Evolutionary conservation across 2,329 filamentous ascomycete species (phyloP), one percentile per base, ranked within the genome.

Genomic region (Cladosporium oxysporum): DNA sequence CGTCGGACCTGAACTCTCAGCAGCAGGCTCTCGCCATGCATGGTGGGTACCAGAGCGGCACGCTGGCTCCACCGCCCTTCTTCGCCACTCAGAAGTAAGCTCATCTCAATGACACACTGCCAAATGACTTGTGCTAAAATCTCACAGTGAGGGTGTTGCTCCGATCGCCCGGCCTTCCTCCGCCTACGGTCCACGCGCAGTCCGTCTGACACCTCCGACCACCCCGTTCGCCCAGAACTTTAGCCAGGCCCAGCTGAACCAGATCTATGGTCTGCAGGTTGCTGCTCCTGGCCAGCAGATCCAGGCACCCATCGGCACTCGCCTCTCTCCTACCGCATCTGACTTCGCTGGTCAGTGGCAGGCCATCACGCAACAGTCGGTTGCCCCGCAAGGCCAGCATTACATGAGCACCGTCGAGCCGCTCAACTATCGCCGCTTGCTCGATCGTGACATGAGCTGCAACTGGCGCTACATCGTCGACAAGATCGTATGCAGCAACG

Each of bases 391-490:
- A 16, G 47, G 37, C 59, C 72, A 29, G n/a, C 95, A 91, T 0
- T 97, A 96, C 76, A 82, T 97, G 31, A 89, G 91, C 12, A 90
- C 93, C 3, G 91, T 91, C 7, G 95, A 99, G 79, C 95, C 94
- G 12, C 86, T 98, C 73, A 98, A 99, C 79, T 99, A 98, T 75
- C 93, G 95, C 67, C 93, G 93, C 65, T 86, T 99, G 47, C 87
- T 98, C 57, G 95, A 99, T 76, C 93, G 93, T 75, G 97, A 94
- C 76, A 92, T 96, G 79, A 96, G 91, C 75, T 98, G 94, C 81
- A 96, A 99, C 82, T 99, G 94, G 95, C 96, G 95, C 81, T 97
- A 97, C 77, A 97, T 99, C 72, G 95, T 99, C 64, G 94, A 99
- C 82, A 98, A 98, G 84, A 99, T 99, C 76, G 93, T 99, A 71